These are phyloP conservation scores for Abrus pulchellus DNA, from an alignment of 306 rosid genomes.

Conservation along the genomic window DNA sequence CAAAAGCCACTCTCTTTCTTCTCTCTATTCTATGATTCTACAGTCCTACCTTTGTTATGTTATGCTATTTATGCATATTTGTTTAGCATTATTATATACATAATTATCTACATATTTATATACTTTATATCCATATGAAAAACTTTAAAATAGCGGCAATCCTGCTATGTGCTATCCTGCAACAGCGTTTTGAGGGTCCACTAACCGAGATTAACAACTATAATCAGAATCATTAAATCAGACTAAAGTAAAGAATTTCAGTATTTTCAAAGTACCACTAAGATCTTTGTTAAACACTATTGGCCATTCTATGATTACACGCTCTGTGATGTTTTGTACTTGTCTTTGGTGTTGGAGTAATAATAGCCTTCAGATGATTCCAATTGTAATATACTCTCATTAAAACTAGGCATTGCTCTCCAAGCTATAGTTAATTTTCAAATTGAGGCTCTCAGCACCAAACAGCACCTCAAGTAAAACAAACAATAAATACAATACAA, in stretches of 20 bases:
- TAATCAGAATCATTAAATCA: neutral
- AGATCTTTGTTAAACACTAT: neutral
- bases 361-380: too few relatives aligned
- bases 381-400: neutral
- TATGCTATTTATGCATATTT: too few relatives aligned
- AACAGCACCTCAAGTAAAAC: neutral
- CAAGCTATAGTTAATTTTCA: slow-evolving; percentile 8
- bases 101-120: too few relatives aligned
- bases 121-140: too few relatives aligned
- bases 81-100: too few relatives aligned
- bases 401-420: neutral
- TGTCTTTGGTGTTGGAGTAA: neutral
- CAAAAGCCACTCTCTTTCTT: too few relatives aligned
- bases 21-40: too few relatives aligned
- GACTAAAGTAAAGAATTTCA: neutral
- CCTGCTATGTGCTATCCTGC: too few relatives aligned
- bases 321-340: neutral
- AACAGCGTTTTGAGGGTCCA: too few relatives aligned
- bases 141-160: too few relatives aligned
- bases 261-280: neutral
- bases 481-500: neutral
- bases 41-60: too few relatives aligned
- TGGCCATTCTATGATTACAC: neutral
- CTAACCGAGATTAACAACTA: too few relatives aligned
- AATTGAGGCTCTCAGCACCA: neutral